Percentiles rank a stretch among this genome's conserved stretches.
These are phyloP conservation scores for Neurospora sp. DNA, from an alignment of 495 filamentous ascomycete species.

Conservation along the genomic window DNA sequence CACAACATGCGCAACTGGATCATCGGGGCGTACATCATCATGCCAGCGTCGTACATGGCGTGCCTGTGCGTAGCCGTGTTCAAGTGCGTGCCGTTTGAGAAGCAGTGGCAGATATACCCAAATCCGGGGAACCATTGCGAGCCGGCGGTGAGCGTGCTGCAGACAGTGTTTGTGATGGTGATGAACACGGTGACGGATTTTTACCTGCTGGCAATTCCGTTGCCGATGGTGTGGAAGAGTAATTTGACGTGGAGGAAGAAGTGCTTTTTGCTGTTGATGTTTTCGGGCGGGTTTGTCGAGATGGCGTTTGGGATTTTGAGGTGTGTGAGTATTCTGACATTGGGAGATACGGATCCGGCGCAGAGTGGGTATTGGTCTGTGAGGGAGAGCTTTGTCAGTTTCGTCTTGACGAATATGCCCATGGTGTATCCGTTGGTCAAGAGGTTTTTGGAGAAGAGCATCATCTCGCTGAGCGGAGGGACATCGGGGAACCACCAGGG, in stretches of 20 bases:
- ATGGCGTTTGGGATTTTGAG: conserved; percentile 35
- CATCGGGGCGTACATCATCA: conserved; percentile 41
- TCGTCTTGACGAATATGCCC: conserved; percentile 43
- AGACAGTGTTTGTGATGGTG: conserved; percentile 37
- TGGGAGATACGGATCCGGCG: conserved; percentile 12
- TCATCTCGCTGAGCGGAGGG: background rate
- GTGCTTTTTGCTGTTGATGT: conserved; percentile 35
- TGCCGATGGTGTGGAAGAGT: conserved; percentile 44
- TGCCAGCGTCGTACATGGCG: conserved; percentile 42
- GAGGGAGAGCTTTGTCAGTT: conserved; percentile 42
- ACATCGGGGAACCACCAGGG: background rate
- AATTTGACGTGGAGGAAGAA: conserved; percentile 37
- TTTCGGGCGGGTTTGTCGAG: conserved; percentile 42
- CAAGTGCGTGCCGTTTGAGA: conserved; percentile 39
- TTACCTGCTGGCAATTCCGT: conserved; percentile 44
- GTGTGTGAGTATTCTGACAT: conserved; percentile 35
- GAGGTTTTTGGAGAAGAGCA: background rate
- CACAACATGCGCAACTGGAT: conserved; percentile 27
- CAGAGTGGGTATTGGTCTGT: conserved; percentile 38
- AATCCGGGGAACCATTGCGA: conserved; percentile 45
- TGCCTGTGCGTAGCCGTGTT: conserved; percentile 44
- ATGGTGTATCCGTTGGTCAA: conserved; percentile 41
- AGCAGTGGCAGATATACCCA: conserved; percentile 48
- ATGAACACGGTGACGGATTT: conserved; percentile 41
- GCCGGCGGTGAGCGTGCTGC: conserved; percentile 35